Evolutionary conservation across 345 rosid genomes (phyloP), one percentile per base, ranked within the genome.

Genomic region (Capsella bursapastoris): DNA sequence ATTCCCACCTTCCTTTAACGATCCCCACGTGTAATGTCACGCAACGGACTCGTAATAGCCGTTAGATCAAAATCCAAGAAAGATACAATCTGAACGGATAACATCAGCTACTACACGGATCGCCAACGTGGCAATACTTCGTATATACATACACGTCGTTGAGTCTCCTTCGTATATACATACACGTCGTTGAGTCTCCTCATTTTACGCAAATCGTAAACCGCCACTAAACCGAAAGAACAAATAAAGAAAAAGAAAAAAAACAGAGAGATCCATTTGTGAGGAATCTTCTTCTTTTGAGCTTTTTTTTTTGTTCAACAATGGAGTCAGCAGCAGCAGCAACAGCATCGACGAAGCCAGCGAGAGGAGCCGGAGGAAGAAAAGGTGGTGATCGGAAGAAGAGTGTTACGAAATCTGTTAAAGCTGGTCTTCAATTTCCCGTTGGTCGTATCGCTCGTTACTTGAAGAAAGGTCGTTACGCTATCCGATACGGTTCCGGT

Each of bases 381-480:
- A 75, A 61, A 65, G 90, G 93, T 1, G 85, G 92, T 0, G 83
- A 82, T 5, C 67, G 87, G 67, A 89, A 84, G 83, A 86, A 86
- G 80, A 67, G 90, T 25, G 88, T 86, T 7, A 64, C 95, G 1
- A 84, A 87, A 71, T 89, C 97, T 0, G 73, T 66, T 2, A 89
- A 83, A 68, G 94, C 95, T 0, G 95, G 97, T 11, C 88, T 91
- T 3, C 95, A 91, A 70, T 91, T 91, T 57, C 94, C 97, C 1
- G 97, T 91, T 0, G 97, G 92, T 18, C 86, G 95, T 27, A 78
- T 91, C 51, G 86, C 86, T 7, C 86, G 97, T 7, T 91, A 50
- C 79, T 60, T 91, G 65, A 91, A 86, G 86, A 87, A 83, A 41
- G 97, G 97, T 0, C 85, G 94, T 0, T 91, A 91, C 7, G 82